phyloP scores from a whole-genome alignment of 2,329 filamentous ascomycete species.

The Alternaria burnsii region DNA sequence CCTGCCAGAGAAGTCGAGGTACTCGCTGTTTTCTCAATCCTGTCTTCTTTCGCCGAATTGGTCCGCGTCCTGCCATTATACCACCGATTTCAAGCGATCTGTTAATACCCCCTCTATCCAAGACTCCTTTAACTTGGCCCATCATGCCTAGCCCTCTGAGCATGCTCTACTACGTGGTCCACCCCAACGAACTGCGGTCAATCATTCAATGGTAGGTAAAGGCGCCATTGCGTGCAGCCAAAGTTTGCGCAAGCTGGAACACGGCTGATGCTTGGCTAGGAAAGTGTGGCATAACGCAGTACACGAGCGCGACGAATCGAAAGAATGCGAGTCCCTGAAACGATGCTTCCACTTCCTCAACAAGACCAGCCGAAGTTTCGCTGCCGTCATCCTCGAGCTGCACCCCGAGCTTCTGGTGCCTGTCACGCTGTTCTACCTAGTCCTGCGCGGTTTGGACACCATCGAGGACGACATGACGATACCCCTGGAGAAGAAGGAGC shows the following conservation, averaged over 20 bases:
- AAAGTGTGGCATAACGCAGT: conserved; percentile 97
- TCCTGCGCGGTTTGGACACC: conserved; percentile 92
- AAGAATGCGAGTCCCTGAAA: conserved; percentile 76
- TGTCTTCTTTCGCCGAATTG: conserved; percentile 14
- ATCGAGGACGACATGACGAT: conserved; percentile 99
- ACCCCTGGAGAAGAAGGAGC: conserved; percentile 80
- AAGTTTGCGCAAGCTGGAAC: not conserved
- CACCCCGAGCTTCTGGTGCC: conserved; percentile 93
- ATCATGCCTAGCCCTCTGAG: conserved; percentile 55
- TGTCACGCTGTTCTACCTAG: conserved; percentile 89
- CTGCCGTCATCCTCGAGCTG: conserved; percentile 91
- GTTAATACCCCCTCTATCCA: conserved; percentile 12
- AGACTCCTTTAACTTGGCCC: conserved; percentile 28
- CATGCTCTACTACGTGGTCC: conserved; percentile 75
- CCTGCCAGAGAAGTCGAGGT: not conserved
- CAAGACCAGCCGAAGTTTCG: conserved; percentile 90
- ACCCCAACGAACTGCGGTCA: conserved; percentile 79
- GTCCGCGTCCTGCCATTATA: conserved; percentile 4
- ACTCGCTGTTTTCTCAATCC: not conserved
- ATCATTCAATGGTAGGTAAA: conserved; percentile 85
- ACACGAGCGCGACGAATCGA: conserved; percentile 78
- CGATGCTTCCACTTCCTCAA: conserved; percentile 88
- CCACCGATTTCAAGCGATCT: conserved; percentile 9
- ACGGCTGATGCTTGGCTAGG: conserved; percentile 61
- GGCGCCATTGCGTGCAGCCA: not conserved